Evolutionary conservation across 257 asterid species (phyloP).

Genomic region (Solanum megistacrolobum): DNA sequence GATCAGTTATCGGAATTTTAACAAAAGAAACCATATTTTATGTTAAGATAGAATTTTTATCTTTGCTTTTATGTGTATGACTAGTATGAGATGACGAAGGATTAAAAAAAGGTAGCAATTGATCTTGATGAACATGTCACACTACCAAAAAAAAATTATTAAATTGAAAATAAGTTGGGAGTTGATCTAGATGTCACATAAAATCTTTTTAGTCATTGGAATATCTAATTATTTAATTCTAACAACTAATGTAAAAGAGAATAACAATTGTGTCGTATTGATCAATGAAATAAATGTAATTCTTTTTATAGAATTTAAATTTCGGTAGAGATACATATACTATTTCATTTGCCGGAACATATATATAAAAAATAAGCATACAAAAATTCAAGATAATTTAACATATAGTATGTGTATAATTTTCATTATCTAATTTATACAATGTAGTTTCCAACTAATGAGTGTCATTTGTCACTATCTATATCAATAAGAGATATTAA

Average conservation of each 20-base stretch:
- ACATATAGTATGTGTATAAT: too few species aligned
- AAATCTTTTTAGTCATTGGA: neutral
- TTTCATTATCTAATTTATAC: neutral
- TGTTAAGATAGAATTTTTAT: neutral
- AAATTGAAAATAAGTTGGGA: neutral
- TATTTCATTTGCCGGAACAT: too few species aligned
- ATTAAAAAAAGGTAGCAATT: neutral
- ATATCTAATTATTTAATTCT: neutral
- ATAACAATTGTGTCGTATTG: neutral
- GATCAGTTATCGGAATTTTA: constrained; percentile 3
- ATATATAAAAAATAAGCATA: neutral
- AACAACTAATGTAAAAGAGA: too few species aligned
- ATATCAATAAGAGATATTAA: too few species aligned
- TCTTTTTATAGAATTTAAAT: neutral
- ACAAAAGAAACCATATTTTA: constrained; percentile 11
- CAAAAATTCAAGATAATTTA: too few species aligned
- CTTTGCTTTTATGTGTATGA: constrained; percentile 3
- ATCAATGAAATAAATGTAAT: neutral
- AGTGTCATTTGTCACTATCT: neutral
- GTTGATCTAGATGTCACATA: neutral
- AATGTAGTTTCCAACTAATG: neutral
- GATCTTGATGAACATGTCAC: constrained; percentile 1
- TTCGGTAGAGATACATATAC: neutral
- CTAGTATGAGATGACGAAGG: constrained; percentile 10
- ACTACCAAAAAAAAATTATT: too few species aligned